Evolutionary conservation across 2,329 filamentous ascomycete species (phyloP).

Genomic region (Trichoderma afroharzianum): DNA sequence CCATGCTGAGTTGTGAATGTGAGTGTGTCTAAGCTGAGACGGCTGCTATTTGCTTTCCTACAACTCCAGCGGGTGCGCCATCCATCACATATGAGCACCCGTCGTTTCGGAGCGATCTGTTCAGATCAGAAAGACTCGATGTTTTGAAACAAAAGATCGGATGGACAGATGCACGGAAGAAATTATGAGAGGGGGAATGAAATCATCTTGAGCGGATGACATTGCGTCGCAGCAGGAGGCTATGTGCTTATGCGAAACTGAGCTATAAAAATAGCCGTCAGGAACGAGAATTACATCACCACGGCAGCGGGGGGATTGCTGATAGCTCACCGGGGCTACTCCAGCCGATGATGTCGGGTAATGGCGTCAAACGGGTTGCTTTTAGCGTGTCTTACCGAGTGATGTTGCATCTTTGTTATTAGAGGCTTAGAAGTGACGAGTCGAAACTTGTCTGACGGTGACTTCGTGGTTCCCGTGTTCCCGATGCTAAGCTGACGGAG

Average conservation of each 20-base stretch:
- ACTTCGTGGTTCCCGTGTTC: not conserved
- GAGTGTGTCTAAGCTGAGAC: not conserved
- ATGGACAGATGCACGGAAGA: not conserved
- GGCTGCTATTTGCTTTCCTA: not conserved
- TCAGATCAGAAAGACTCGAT: not conserved
- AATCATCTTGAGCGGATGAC: not conserved
- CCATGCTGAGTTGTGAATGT: conserved; percentile 9
- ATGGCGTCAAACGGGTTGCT: not conserved
- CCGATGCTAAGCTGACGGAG: not conserved
- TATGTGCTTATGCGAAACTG: not conserved
- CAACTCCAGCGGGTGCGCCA: not conserved
- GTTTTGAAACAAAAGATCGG: not conserved
- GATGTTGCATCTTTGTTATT: not conserved
- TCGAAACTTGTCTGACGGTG: not conserved
- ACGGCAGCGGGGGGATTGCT: not conserved
- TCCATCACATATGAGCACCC: not conserved
- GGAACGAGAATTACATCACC: not conserved
- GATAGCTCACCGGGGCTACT: not conserved
- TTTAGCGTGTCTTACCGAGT: not conserved
- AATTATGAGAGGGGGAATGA: not conserved
- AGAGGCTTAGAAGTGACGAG: not conserved
- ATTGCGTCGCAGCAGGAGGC: not conserved
- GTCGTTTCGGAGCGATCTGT: not conserved
- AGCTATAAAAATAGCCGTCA: not conserved
- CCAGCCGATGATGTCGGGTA: not conserved